Percentiles rank a stretch among this genome's conserved stretches.
Conservation (phyloP, 345 rosid genomes). For the Microthlaspi erraticum region DNA sequence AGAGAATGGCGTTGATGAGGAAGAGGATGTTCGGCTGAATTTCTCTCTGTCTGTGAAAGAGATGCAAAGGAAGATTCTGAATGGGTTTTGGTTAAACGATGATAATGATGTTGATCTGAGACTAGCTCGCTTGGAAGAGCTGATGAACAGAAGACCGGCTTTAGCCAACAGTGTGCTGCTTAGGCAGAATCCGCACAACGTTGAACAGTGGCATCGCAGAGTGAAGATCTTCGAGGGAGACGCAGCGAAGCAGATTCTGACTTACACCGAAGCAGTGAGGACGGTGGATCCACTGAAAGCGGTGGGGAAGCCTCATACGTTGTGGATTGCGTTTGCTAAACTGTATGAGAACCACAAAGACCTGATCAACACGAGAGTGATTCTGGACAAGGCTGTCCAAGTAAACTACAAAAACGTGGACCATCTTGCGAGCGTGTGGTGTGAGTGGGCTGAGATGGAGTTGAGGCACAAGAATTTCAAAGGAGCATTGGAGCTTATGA, state of each 20-base stretch:
- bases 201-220: conserved; percentile 97
- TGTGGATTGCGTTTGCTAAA: conserved; percentile 95
- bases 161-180: conserved; percentile 91
- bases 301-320: conserved; percentile 93
- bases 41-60: conserved; percentile 55
- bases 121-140: conserved; percentile 77
- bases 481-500: conserved; percentile 87
- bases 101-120: conserved; percentile 86
- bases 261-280: conserved; percentile 95
- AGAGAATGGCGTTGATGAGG: conserved; percentile 57
- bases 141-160: conserved; percentile 88
- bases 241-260: conserved; percentile 87
- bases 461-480: conserved; percentile 80
- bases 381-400: conserved; percentile 95
- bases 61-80: conserved; percentile 79
- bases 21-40: conserved; percentile 74
- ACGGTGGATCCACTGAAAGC: conserved; percentile 97
- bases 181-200: conserved; percentile 97
- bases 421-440: conserved; percentile 93
- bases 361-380: conserved; percentile 84
- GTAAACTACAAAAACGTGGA: conserved; percentile 90
- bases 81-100: conserved; percentile 88
- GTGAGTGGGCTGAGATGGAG: conserved; percentile 99
- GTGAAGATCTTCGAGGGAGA: conserved; percentile 90
- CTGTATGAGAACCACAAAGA: conserved; percentile 85